Evolutionary conservation across 139 green algal species (phyloP), one percentile per base, ranked within the genome.

Genomic region (Pleodorina starrii): DNA sequence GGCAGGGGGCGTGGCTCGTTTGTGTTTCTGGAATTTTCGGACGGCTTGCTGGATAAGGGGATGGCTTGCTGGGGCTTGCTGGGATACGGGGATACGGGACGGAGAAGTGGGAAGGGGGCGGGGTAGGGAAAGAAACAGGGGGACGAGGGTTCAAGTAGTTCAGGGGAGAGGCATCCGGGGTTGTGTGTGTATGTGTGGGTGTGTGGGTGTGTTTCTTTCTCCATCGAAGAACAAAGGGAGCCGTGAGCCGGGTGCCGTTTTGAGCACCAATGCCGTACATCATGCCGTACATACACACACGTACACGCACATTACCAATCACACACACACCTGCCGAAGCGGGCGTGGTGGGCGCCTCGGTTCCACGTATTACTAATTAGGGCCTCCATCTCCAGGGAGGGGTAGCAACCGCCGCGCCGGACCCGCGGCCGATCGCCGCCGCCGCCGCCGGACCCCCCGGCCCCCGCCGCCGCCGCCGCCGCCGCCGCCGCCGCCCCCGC

Each of bases 291-390:
- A 46, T n/a, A 51, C 77, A 21, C 77, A 50, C 6, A 75, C 36
- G 10, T 21, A 72, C 51, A 46, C 48, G 23, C 16, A 71, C 23
- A n/a, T n/a, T 11, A 71, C 21, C 27, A 25, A n/a, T 11, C 27
- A 14, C 9, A 71, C 59, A 54, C 59, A 1, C n/a, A 78, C 81
- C 81, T 78, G 43, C 83, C 68, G 17, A 88, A 88, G 23, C 68
- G 21, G 1, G 68, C 83, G 48, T 88, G 83, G 68, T 88, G 83
- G 40, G 68, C 83, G 27, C 83, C 83, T 0, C 83, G 83, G 83
- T 88, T 88, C 83, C 83, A 88, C 3, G 83, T 50, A 27, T 5
- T 38, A 46, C 40, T 81, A 1, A 88, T 27, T 3, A 88, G 68
- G 7, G 46, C 40, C 68, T 88, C 83, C 66, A 80, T 80, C 66